Evolutionary conservation across 2,329 filamentous ascomycete species (phyloP).

Genomic region (Colletotrichum sojae): DNA sequence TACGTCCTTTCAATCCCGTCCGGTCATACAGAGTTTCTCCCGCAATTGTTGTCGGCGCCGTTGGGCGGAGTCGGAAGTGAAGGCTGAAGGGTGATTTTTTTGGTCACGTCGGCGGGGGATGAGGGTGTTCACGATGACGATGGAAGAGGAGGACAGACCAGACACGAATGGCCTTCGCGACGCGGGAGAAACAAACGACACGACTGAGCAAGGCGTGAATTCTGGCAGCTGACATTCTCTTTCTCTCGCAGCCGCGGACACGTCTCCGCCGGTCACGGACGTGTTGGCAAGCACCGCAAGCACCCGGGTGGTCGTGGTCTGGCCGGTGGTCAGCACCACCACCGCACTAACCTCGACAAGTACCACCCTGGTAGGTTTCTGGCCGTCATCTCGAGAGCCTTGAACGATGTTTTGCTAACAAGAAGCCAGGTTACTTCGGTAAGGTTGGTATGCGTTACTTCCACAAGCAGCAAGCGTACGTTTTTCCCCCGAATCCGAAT

Average conservation of each 20-base stretch:
- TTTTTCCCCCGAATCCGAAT: conserved; percentile 11
- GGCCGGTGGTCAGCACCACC: conserved; percentile 99
- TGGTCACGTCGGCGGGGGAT: neutral
- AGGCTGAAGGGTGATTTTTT: neutral
- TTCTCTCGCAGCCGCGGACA: conserved; percentile 82
- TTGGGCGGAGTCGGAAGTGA: conserved; percentile 17
- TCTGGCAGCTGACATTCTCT: conserved; percentile 43
- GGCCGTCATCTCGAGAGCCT: fast-evolving
- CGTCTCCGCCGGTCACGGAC: conserved; percentile 98
- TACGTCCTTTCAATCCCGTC: conserved; percentile 62
- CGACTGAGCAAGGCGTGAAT: conserved; percentile 14
- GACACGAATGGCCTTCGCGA: conserved; percentile 6
- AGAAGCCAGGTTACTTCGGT: conserved; percentile 99
- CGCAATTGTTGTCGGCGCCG: conserved; percentile 41
- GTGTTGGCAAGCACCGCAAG: conserved; percentile 99
- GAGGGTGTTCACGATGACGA: neutral
- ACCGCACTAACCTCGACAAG: conserved; percentile 87
- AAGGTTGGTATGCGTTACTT: conserved; percentile 97
- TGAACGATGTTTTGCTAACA: conserved; percentile 69
- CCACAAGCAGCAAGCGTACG: conserved; percentile 87
- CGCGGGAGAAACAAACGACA: conserved; percentile 22
- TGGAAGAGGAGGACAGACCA: neutral
- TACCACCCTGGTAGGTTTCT: conserved; percentile 69
- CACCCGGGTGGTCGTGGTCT: conserved; percentile 85
- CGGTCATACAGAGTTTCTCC: conserved; percentile 28